phyloP scores from a whole-genome alignment of 2,329 filamentous ascomycete species.

The Chlorencoelia australis region DNA sequence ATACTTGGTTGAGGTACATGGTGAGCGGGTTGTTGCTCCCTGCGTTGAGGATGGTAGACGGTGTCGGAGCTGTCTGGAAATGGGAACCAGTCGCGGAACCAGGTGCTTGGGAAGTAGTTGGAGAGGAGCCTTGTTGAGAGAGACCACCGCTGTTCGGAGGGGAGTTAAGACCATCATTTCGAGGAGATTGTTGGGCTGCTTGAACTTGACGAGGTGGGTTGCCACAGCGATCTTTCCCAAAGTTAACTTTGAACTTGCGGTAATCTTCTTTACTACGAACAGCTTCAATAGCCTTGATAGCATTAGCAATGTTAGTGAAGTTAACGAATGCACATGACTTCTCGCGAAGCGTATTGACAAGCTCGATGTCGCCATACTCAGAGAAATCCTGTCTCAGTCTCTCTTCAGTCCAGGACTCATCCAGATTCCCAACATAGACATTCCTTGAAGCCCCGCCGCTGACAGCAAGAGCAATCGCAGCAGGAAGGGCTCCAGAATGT shows the following conservation, averaged over 20 bases:
- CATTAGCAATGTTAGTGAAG: conserved; percentile 99
- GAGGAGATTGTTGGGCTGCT: conserved; percentile 56
- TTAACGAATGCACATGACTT: conserved; percentile 99
- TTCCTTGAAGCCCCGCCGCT: conserved; percentile 96
- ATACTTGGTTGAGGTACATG: conserved; percentile 82
- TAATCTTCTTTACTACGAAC: conserved; percentile 93
- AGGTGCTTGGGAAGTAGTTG: conserved; percentile 35
- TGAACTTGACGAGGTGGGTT: conserved; percentile 84
- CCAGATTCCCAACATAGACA: conserved; percentile 94
- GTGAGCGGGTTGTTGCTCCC: conserved; percentile 80
- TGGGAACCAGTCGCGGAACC: conserved; percentile 37
- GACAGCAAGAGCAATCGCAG: conserved; percentile 90
- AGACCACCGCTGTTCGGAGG: conserved; percentile 33
- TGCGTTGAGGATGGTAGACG: conserved; percentile 68
- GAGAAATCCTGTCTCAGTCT: conserved; percentile 92
- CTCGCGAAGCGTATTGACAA: conserved; percentile 92
- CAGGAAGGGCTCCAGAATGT: conserved; percentile 91
- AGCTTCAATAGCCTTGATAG: conserved; percentile 98
- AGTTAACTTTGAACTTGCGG: conserved; percentile 98
- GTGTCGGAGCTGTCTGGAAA: conserved; percentile 47
- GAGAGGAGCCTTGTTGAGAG: conserved; percentile 25
- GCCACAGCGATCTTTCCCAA: conserved; percentile 95
- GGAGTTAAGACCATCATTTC: conserved; percentile 47
- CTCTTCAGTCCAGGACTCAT: conserved; percentile 96
- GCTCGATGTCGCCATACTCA: conserved; percentile 93